These are phyloP conservation scores for Saprolegnia diclina DNA, from an alignment of 352 stramenopile species.

Conservation along the genomic window DNA sequence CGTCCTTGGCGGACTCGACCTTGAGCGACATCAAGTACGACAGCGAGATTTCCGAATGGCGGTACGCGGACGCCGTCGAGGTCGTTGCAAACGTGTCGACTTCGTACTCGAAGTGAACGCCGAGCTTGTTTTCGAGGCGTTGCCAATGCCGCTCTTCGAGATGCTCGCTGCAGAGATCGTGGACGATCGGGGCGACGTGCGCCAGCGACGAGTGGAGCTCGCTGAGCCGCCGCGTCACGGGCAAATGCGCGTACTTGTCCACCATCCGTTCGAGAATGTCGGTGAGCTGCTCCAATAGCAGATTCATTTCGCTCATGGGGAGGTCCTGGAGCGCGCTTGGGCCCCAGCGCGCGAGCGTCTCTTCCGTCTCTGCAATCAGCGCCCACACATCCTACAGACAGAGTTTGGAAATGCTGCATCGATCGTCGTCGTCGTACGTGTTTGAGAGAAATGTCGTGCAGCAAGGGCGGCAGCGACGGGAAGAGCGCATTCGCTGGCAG, in stretches of 20 bases:
- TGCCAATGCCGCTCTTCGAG: slow-evolving; percentile 61
- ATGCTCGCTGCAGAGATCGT: slow-evolving; percentile 52
- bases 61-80: slow-evolving; percentile 40
- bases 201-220: slow-evolving; percentile 41
- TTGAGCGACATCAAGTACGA: slow-evolving; percentile 34
- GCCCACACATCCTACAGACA: slow-evolving; percentile 44
- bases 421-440: not conserved
- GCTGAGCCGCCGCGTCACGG: slow-evolving; percentile 36
- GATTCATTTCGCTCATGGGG: slow-evolving; percentile 39
- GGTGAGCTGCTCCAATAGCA: slow-evolving; percentile 30
- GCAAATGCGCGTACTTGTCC: slow-evolving; percentile 27
- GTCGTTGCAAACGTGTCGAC: not conserved
- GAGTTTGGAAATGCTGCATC: not conserved
- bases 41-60: slow-evolving; percentile 27
- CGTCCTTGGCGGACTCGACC: slow-evolving; percentile 38
- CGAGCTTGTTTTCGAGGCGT: slow-evolving; percentile 66
- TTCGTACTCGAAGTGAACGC: slow-evolving; percentile 35
- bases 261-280: slow-evolving; percentile 31
- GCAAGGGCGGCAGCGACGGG: slow-evolving; percentile 8
- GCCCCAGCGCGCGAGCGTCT: slow-evolving; percentile 37
- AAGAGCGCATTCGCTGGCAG: slow-evolving; percentile 5
- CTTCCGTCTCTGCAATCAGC: slow-evolving; percentile 42
- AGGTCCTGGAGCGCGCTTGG: slow-evolving; percentile 40
- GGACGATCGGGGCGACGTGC: slow-evolving; percentile 45
- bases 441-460: slow-evolving; percentile 6